Conservation (phyloP, 208 protist species). For the Hexamita inflata region DNA sequence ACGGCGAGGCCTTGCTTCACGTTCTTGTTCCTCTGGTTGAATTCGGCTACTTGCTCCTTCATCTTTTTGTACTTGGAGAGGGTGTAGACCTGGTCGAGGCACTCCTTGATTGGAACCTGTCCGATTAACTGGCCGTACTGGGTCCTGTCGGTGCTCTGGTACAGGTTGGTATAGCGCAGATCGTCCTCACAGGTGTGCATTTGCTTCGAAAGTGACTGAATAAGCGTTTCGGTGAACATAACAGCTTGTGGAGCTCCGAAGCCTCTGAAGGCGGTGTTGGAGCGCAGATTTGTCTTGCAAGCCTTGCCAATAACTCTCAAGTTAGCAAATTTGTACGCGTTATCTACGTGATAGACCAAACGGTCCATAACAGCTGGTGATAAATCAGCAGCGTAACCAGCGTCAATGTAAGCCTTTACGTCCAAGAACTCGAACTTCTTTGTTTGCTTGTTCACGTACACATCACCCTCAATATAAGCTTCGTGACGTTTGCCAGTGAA, state of each 20-base stretch:
- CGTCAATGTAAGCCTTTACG: too few relatives aligned
- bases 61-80: too few relatives aligned
- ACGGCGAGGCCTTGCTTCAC: constrained; percentile 61
- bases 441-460: too few relatives aligned
- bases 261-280: constrained; percentile 35
- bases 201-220: neutral
- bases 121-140: neutral
- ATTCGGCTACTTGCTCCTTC: constrained; percentile 41
- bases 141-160: neutral
- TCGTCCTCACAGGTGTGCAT: neutral
- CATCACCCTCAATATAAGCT: too few relatives aligned
- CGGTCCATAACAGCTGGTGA: too few relatives aligned
- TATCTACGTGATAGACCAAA: too few relatives aligned
- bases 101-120: neutral
- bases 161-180: constrained; percentile 11
- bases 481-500: constrained; percentile 11
- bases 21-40: constrained; percentile 57
- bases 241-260: constrained; percentile 28
- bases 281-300: too few relatives aligned
- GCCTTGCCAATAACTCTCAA: too few relatives aligned
- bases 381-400: too few relatives aligned
- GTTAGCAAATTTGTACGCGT: too few relatives aligned
- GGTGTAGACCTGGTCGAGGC: too few relatives aligned
- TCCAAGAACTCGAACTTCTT: too few relatives aligned
- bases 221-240: neutral